Evolutionary conservation across 176 grass and related monocot species (phyloP).

Genomic region (Luzula sylvatica): DNA sequence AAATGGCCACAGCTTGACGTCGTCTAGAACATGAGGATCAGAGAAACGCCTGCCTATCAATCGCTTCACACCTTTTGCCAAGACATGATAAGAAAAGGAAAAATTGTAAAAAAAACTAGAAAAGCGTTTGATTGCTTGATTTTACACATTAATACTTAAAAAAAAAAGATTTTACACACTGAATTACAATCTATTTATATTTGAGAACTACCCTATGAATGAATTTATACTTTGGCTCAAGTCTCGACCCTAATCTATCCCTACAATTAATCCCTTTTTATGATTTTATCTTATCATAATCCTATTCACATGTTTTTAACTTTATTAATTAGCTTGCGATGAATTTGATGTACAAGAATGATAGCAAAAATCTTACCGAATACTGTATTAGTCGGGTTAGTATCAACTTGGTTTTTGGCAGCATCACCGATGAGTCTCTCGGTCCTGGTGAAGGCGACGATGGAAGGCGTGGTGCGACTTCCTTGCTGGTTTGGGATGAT

Average conservation of each 20-base stretch:
- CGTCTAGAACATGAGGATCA: neutral
- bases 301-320: too few species aligned
- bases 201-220: too few species aligned
- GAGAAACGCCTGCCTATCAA: constrained; percentile 22
- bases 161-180: too few species aligned
- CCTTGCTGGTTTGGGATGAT: constrained; percentile 9
- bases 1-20: constrained; percentile 25
- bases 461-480: neutral
- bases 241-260: too few species aligned
- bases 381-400: too few species aligned
- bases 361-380: neutral
- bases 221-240: too few species aligned
- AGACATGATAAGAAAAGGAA: neutral
- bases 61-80: constrained; percentile 24
- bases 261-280: too few species aligned
- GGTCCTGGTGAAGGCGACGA: neutral
- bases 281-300: too few species aligned
- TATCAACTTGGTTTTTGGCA: constrained; percentile 3
- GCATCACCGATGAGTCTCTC: neutral
- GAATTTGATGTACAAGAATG: neutral
- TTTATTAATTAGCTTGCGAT: too few species aligned
- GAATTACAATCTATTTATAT: too few species aligned
- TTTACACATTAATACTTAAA: too few species aligned
- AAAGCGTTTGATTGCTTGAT: too few species aligned
- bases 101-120: neutral